These are phyloP conservation scores for Apiotrichum akiyoshidainum DNA, from an alignment of 1,284 basidiomycete genomes.

Conservation along the genomic window DNA sequence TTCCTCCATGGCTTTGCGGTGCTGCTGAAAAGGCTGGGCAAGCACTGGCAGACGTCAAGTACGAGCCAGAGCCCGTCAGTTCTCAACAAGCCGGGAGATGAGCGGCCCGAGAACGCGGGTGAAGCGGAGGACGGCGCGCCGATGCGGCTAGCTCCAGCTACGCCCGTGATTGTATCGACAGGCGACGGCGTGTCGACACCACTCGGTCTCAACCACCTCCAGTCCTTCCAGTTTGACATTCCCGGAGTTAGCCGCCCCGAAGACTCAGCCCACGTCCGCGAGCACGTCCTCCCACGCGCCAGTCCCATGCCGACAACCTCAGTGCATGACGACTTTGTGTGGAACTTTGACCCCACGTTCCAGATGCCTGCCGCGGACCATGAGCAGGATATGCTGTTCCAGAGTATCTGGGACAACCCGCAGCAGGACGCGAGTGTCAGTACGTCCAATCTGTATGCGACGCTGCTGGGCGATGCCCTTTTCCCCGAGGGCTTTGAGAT, in stretches of 20 bases:
- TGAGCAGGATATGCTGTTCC: conserved; percentile 17
- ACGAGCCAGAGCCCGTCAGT: not conserved
- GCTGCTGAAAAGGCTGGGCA: conserved; percentile 13
- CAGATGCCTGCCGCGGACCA: conserved; percentile 18
- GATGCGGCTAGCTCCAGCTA: not conserved
- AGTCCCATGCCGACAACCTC: too few relatives aligned
- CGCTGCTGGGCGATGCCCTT: conserved; percentile 16
- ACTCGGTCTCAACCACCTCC: not conserved
- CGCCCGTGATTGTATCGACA: not conserved
- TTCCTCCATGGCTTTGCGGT: conserved; percentile 16
- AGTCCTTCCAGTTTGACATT: not conserved
- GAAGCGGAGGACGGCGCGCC: not conserved
- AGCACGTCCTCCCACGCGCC: too few relatives aligned
- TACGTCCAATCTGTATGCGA: conserved; percentile 16
- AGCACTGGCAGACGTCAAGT: conserved; percentile 13
- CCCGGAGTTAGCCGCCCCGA: not conserved
- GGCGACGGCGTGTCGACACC: too few relatives aligned
- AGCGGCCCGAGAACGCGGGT: not conserved
- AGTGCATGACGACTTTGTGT: conserved; percentile 2
- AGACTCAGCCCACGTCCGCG: not conserved
- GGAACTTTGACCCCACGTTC: conserved; percentile 19
- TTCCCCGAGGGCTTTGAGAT: conserved; percentile 11
- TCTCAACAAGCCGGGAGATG: not conserved
- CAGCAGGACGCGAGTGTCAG: not conserved
- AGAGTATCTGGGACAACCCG: conserved; percentile 10